These are phyloP conservation scores for Diaporthe vexans DNA, from an alignment of 2,329 filamentous ascomycete species.

Conservation along the genomic window DNA sequence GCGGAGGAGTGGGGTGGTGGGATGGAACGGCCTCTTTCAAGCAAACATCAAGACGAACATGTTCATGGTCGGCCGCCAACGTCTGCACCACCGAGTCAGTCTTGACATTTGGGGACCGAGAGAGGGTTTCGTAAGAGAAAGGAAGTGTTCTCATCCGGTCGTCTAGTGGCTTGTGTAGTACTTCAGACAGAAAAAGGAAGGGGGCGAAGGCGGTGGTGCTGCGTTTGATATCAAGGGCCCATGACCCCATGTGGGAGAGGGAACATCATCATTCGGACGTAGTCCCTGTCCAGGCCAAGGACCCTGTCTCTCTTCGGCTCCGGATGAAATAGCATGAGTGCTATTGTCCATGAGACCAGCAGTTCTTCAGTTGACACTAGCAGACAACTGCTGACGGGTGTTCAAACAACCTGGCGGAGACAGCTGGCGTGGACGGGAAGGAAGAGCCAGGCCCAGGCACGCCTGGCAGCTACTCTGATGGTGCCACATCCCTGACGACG, in stretches of 20 bases:
- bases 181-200: constrained; percentile 14
- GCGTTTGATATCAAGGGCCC: constrained; percentile 27
- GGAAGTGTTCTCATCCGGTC: constrained; percentile 28
- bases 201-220: constrained; percentile 21
- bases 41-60: constrained; percentile 30
- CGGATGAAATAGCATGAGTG: constrained; percentile 30
- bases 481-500: constrained; percentile 27
- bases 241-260: constrained; percentile 1
- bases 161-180: constrained; percentile 25
- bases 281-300: constrained; percentile 16
- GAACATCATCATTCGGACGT: constrained; percentile 12
- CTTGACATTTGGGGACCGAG: constrained; percentile 19
- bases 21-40: constrained; percentile 35
- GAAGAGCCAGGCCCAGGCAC: background rate
- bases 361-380: constrained; percentile 26
- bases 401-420: background rate
- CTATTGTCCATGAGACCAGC: constrained; percentile 15
- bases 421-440: constrained; percentile 12
- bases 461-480: constrained; percentile 10
- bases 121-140: constrained; percentile 16
- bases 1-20: constrained; percentile 5
- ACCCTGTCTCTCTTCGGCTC: constrained; percentile 17
- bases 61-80: constrained; percentile 17
- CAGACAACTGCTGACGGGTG: constrained; percentile 19
- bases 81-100: constrained; percentile 17